Percentiles rank a stretch among this genome's conserved stretches.
Conservation (phyloP, 257 asterid genomes). For the Ehretia macrophylla region DNA sequence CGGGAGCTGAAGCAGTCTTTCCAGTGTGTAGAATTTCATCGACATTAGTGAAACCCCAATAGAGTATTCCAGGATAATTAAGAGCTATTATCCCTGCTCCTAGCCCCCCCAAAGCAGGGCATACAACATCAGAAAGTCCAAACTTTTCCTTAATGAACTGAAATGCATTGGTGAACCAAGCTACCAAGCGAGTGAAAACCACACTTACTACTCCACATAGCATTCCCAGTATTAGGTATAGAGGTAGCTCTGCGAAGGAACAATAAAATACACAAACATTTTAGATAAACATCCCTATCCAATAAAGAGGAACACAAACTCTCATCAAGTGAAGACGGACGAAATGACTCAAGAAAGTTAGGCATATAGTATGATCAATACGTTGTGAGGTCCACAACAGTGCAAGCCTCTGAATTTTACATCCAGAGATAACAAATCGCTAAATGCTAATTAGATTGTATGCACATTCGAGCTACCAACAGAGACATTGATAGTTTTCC, state of each 20-base stretch:
- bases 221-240: slow-evolving; percentile 95
- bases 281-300: slow-evolving; percentile 18
- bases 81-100: slow-evolving; percentile 99
- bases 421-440: too few relatives aligned
- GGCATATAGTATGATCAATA: too few relatives aligned
- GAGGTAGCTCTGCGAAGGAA: slow-evolving; percentile 76
- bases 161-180: slow-evolving; percentile 69
- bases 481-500: too few relatives aligned
- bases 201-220: slow-evolving; percentile 96
- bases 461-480: too few relatives aligned
- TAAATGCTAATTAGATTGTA: too few relatives aligned
- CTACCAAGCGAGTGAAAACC: slow-evolving; percentile 70
- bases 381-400: too few relatives aligned
- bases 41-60: slow-evolving; percentile 98
- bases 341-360: too few relatives aligned
- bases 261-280: slow-evolving; percentile 13
- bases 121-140: slow-evolving; percentile 83
- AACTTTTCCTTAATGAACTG: slow-evolving; percentile 58
- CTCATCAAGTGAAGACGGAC: neutral
- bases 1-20: slow-evolving; percentile 97
- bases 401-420: too few relatives aligned
- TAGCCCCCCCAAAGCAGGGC: slow-evolving; percentile 95
- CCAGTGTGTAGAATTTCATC: slow-evolving; percentile 97
- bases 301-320: neutral
- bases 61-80: slow-evolving; percentile 86